Percentiles rank a stretch among this genome's conserved stretches.
These are phyloP conservation scores for Phytophthora tubulina DNA, from an alignment of 352 stramenopile genomes.

Conservation along the genomic window DNA sequence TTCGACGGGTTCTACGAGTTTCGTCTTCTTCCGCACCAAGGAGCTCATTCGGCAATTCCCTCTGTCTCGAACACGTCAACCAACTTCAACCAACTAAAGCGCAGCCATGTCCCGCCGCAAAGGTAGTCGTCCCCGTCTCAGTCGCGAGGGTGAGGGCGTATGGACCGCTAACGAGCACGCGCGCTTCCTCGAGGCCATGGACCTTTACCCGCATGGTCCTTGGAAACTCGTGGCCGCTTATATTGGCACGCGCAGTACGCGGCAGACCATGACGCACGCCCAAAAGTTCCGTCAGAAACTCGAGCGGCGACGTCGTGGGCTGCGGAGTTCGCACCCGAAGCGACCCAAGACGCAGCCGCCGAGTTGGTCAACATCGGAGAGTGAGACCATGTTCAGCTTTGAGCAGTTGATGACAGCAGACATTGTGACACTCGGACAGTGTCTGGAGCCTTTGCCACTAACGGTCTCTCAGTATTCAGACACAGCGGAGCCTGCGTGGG, in stretches of 20 bases:
- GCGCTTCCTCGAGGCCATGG: slow-evolving; percentile 57
- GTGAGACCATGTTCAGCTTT: slow-evolving; percentile 21
- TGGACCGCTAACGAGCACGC: slow-evolving; percentile 54
- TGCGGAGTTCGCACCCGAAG: slow-evolving; percentile 21
- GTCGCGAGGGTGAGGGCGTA: slow-evolving; percentile 46
- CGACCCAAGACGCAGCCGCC: neutral
- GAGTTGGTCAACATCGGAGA: neutral
- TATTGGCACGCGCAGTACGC: slow-evolving; percentile 57
- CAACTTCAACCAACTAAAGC: slow-evolving; percentile 2
- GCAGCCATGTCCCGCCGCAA: slow-evolving; percentile 25
- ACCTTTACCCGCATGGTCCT: slow-evolving; percentile 58
- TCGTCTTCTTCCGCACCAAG: neutral
- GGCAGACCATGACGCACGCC: slow-evolving; percentile 57
- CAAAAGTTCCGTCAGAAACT: slow-evolving; percentile 63
- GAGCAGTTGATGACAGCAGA: slow-evolving; percentile 20
- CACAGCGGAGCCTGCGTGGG: slow-evolving; percentile 20
- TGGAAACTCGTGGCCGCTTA: slow-evolving; percentile 62
- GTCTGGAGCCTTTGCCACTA: slow-evolving; percentile 12
- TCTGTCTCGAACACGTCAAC: slow-evolving; percentile 9
- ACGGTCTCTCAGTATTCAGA: neutral
- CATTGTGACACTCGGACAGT: neutral
- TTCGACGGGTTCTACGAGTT: slow-evolving; percentile 14
- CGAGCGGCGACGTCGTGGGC: slow-evolving; percentile 43
- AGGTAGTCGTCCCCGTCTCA: slow-evolving; percentile 38
- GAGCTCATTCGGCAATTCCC: slow-evolving; percentile 27